Conservation (phyloP, 805 yeast genomes). For the Vanderwaltozyma polyspora region DNA sequence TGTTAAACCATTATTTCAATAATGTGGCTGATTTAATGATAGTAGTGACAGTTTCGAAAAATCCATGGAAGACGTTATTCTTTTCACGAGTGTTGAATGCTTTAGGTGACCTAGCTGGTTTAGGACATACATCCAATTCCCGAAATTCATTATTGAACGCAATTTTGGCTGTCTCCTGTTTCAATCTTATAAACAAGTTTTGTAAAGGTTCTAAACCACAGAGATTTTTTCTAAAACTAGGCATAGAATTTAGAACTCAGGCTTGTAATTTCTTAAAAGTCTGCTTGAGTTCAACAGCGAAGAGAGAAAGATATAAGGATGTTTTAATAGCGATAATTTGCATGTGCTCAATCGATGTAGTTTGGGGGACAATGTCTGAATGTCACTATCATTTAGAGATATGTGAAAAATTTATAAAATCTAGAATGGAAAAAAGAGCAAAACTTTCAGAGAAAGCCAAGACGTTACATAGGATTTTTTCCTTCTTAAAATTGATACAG, state of each 20-base stretch:
- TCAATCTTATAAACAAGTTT: slow-evolving; percentile 64
- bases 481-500: slow-evolving; percentile 61
- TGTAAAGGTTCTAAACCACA: slow-evolving; percentile 53
- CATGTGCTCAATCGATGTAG: slow-evolving; percentile 79
- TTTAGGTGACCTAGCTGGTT: slow-evolving; percentile 64
- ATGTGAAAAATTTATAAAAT: slow-evolving; percentile 62
- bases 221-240: slow-evolving; percentile 60
- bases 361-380: slow-evolving; percentile 87
- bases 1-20: slow-evolving; percentile 59
- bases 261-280: slow-evolving; percentile 57
- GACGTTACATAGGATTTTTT: slow-evolving; percentile 65
- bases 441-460: slow-evolving; percentile 65
- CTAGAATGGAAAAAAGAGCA: slow-evolving; percentile 55
- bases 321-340: slow-evolving; percentile 72
- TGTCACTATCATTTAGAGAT: slow-evolving; percentile 64
- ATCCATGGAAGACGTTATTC: slow-evolving; percentile 83
- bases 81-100: slow-evolving; percentile 76
- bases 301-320: slow-evolving; percentile 66
- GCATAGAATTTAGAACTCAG: slow-evolving; percentile 62
- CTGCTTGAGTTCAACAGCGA: slow-evolving; percentile 42
- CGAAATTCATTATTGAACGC: slow-evolving; percentile 72
- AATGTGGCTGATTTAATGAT: slow-evolving; percentile 74
- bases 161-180: slow-evolving; percentile 69
- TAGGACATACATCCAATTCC: slow-evolving; percentile 66
- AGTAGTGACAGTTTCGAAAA: slow-evolving; percentile 57